phyloP scores from a whole-genome alignment of 2,329 filamentous ascomycete species.

The Neonectria magnoliae region DNA sequence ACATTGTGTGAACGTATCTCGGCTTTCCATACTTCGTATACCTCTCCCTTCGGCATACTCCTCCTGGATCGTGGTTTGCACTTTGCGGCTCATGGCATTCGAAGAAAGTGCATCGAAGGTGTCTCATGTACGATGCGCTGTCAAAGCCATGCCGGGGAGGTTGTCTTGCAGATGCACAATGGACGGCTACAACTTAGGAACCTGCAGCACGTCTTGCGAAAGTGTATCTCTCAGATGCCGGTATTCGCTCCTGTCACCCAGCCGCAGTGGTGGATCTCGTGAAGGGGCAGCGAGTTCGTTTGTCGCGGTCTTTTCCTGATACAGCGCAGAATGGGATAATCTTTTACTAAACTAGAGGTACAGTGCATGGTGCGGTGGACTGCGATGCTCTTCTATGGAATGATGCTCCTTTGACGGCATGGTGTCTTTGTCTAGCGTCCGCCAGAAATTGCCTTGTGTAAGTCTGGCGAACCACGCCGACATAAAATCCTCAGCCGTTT shows the following conservation, averaged over 20 bases:
- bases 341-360: not conserved
- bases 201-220: not conserved
- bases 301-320: not conserved
- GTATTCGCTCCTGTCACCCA: not conserved
- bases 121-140: constrained; percentile 1
- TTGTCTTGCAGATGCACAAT: not conserved
- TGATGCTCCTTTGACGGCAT: not conserved
- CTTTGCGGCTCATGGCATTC: not conserved
- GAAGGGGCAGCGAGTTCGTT: not conserved
- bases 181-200: not conserved
- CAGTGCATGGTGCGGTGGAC: not conserved
- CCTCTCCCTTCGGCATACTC: not conserved
- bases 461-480: not conserved
- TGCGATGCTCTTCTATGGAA: not conserved
- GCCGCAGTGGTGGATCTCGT: too few species aligned
- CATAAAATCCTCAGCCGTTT: not conserved
- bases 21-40: not conserved
- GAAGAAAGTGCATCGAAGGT: not conserved
- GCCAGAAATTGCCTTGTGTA: not conserved
- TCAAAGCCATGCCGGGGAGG: not conserved
- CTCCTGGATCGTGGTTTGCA: not conserved
- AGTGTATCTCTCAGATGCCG: not conserved
- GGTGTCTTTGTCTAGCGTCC: not conserved
- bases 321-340: not conserved
- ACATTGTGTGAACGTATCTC: not conserved